phyloP scores from a whole-genome alignment of 768 basidiomycete species.

The Boletus fagicola region DNA sequence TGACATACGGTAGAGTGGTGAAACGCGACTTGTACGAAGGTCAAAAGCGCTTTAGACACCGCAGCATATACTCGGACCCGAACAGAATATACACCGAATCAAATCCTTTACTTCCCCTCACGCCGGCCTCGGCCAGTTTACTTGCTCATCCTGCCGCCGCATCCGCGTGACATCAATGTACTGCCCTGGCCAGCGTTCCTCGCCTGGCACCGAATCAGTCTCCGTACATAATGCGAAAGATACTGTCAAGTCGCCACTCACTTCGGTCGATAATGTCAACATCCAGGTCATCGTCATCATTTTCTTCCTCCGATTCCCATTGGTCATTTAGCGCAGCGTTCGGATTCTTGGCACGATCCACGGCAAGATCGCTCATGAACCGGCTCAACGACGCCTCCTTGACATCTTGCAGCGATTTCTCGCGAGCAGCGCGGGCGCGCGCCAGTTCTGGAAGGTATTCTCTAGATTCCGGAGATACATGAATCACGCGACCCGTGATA shows the following conservation, averaged over 20 bases:
- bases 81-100: not conserved
- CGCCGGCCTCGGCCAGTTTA: constrained; percentile 73
- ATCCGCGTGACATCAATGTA: constrained; percentile 73
- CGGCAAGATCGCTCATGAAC: constrained; percentile 74
- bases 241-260: constrained; percentile 37
- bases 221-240: not conserved
- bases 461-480: constrained; percentile 39
- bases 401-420: constrained; percentile 58
- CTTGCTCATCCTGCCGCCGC: constrained; percentile 51
- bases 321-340: constrained; percentile 51
- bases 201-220: constrained; percentile 42
- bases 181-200: constrained; percentile 68
- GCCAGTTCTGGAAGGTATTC: constrained; percentile 91
- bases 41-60: no score
- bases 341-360: constrained; percentile 70
- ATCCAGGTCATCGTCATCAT: constrained; percentile 48
- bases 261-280: constrained; percentile 69
- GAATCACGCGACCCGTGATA: constrained; percentile 6
- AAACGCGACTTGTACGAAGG: no score
- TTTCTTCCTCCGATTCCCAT: constrained; percentile 61
- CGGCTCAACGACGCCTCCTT: constrained; percentile 78
- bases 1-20: no score
- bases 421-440: constrained; percentile 61
- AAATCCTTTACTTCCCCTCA: constrained; percentile 28
- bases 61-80: not conserved